Conservation (phyloP, 1,284 basidiomycete genomes). For the Ganoderma leucocontextum region DNA sequence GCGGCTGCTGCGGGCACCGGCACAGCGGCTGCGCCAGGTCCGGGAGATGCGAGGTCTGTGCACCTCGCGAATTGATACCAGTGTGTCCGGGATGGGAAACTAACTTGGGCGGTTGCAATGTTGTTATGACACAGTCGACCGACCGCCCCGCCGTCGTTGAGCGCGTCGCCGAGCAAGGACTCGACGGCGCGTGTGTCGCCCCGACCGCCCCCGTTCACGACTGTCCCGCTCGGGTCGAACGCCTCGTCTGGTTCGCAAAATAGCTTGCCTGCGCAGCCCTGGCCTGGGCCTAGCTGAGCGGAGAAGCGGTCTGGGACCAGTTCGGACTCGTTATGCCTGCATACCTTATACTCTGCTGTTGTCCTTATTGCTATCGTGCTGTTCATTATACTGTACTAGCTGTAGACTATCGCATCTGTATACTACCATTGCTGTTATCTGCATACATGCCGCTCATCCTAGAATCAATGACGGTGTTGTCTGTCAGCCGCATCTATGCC, state of each 20-base stretch:
- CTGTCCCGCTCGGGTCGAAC: conserved; percentile 36
- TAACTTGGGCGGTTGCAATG: not conserved
- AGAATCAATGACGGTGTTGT: not conserved
- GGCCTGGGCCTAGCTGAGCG: not conserved
- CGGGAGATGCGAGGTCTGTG: conserved; percentile 11
- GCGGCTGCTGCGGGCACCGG: conserved; percentile 26
- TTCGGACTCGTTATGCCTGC: not conserved
- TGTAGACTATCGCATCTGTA: conserved; percentile 39
- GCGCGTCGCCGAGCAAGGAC: conserved; percentile 51
- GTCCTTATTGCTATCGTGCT: conserved; percentile 35
- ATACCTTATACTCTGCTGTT: conserved; percentile 23
- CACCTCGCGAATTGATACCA: conserved; percentile 7
- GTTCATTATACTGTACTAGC: conserved; percentile 33
- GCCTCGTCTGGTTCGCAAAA: not conserved
- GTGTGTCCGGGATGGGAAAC: not conserved
- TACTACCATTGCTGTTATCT: conserved; percentile 25
- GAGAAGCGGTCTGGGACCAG: not conserved
- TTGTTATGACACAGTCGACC: conserved; percentile 22
- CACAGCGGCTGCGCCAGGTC: conserved; percentile 7
- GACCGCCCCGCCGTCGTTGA: conserved; percentile 44
- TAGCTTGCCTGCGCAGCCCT: not conserved
- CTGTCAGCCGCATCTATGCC: not conserved
- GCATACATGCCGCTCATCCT: conserved; percentile 18
- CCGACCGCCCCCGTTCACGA: conserved; percentile 40
- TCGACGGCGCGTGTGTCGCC: conserved; percentile 42